A percentile compares a stretch with the other conserved stretches of the same genome.
phyloP scores from a whole-genome alignment of 331 rosid genomes.

The Malus hybrid region DNA sequence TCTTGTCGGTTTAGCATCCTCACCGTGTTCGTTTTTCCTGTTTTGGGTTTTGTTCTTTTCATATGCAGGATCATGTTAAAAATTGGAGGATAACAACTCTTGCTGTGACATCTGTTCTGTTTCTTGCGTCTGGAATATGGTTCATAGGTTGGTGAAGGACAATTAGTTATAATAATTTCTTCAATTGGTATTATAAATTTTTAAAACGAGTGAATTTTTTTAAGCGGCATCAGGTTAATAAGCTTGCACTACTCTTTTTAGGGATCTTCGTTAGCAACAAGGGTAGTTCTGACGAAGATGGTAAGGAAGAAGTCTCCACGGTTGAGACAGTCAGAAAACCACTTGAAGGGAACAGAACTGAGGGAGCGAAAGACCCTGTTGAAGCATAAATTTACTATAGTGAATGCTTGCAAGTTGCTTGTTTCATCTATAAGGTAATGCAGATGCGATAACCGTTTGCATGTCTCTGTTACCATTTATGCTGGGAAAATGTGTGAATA shows the following conservation, averaged over 20 bases:
- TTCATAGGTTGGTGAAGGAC: constrained; percentile 48
- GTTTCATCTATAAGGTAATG: background rate
- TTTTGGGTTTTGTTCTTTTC: constrained; percentile 7
- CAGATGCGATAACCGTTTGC: background rate
- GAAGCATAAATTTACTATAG: constrained; percentile 24
- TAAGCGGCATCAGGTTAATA: background rate
- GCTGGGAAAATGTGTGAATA: background rate
- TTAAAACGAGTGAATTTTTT: background rate
- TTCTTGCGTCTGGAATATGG: constrained; percentile 73
- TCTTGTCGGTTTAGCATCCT: constrained; percentile 2
- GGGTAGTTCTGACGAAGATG: constrained; percentile 32
- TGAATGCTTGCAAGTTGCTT: background rate
- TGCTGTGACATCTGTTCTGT: constrained; percentile 57
- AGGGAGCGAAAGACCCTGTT: constrained; percentile 9
- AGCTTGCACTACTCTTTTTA: constrained; percentile 12
- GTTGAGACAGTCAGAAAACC: constrained; percentile 31
- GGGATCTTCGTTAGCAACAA: constrained; percentile 52
- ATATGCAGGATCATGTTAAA: constrained; percentile 52
- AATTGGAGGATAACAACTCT: constrained; percentile 73
- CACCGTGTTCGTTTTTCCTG: background rate
- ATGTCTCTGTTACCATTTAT: background rate
- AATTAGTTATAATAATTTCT: background rate
- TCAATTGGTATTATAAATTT: background rate
- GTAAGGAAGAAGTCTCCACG: constrained; percentile 25
- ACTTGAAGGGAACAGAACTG: constrained; percentile 36